Evolutionary conservation across 73 alveolate genomes (phyloP), one percentile per base, ranked within the genome.

Genomic region (Durusdinium trenchii): DNA sequence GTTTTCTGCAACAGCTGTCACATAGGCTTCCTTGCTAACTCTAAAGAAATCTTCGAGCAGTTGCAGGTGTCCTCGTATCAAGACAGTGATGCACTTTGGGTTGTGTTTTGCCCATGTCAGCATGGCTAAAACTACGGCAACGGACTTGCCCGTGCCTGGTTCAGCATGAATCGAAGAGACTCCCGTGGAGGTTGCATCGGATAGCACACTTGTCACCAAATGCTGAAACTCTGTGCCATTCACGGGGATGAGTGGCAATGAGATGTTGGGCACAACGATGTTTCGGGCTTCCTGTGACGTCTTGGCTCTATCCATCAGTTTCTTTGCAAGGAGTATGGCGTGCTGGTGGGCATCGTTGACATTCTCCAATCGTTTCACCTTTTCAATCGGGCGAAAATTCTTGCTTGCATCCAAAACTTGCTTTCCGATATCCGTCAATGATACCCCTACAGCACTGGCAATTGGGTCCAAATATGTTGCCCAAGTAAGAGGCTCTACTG

Each of bases 101-200:
- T 46, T 50, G 92, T 82, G 35, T 50, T 82, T 82, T 6, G 92
- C 92, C 92, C 92, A 82, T 48, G 26, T n/a, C 38, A 82, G 92
- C 92, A 82, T 82, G 92, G 92, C 92, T n/a, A 82, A 82, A 23
- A 48, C 92, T 82, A 50, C 92, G 38, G 92, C 92, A 82, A 82
- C 92, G 20, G 92, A 82, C 48, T 82, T 82, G 71, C 92, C 92
- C 71, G 36, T n/a, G 71, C 92, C 92, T 16, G 92, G 92, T 82
- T 82, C 92, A 20, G 92, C 92, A n/a, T 82, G 92, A 82, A 82
- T 82, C 73, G 92, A 46, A 82, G 92, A 46, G 92, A n/a, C 92
- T 28, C 92, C 92, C 50, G 92, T 82, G 48, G 30, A 82, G 71
- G 46, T 82, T 47, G 71, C 36, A 47, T 82, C 71, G 10, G 92